Conservation (phyloP, 2,329 filamentous ascomycete species). For the Fusarium annulatum region DNA sequence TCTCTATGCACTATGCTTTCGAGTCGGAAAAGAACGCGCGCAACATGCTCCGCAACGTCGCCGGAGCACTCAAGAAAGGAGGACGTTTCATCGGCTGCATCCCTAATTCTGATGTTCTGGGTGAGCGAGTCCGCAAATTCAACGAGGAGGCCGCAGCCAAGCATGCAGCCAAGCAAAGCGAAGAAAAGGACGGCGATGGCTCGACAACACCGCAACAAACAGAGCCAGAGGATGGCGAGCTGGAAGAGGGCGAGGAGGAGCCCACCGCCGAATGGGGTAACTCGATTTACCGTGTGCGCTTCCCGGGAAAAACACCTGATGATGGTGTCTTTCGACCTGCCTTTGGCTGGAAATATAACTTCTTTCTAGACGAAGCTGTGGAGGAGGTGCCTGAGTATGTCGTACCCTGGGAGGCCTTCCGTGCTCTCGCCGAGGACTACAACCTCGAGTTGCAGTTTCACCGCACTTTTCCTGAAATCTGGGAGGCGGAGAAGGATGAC, state of each 20-base stretch:
- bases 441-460: conserved; percentile 96
- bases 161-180: conserved; percentile 46
- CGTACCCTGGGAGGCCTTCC: conserved; percentile 97
- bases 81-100: conserved; percentile 95
- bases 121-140: conserved; percentile 79
- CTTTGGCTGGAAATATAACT: conserved; percentile 98
- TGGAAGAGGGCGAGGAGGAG: conserved; percentile 71
- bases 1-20: conserved; percentile 99
- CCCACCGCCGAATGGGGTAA: conserved; percentile 89
- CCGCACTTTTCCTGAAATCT: conserved; percentile 89
- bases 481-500: conserved; percentile 91
- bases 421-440: conserved; percentile 94
- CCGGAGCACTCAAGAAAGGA: conserved; percentile 90
- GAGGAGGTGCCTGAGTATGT: conserved; percentile 98
- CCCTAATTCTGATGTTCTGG: conserved; percentile 94
- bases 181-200: conserved; percentile 27
- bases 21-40: conserved; percentile 90
- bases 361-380: conserved; percentile 94
- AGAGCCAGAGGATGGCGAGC: conserved; percentile 56
- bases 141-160: conserved; percentile 65
- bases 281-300: conserved; percentile 89
- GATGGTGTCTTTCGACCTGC: conserved; percentile 94
- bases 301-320: conserved; percentile 82
- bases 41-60: conserved; percentile 93
- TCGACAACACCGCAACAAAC: conserved; percentile 43